Evolutionary conservation across 768 basidiomycete genomes (phyloP).

Genomic region (Cyclocybe cylindracea): DNA sequence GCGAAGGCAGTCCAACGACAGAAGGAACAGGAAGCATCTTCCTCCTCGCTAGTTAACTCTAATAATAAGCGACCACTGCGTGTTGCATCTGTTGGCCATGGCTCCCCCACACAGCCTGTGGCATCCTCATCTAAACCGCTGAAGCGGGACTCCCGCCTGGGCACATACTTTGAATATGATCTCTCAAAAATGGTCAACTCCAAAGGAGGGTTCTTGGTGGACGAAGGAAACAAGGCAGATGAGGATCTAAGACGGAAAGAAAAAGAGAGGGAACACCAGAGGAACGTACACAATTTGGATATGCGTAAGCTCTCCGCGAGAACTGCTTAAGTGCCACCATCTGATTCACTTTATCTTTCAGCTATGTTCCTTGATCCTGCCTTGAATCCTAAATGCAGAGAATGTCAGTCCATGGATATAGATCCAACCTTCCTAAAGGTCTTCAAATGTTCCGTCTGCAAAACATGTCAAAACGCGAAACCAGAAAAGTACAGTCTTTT

Average conservation of each 20-base stretch:
- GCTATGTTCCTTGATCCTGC: slow-evolving; percentile 77
- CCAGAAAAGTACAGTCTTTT: slow-evolving; percentile 93
- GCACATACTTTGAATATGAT: slow-evolving; percentile 97
- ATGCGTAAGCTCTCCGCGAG: slow-evolving; percentile 52
- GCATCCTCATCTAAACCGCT: slow-evolving; percentile 51
- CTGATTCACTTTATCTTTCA: slow-evolving; percentile 28
- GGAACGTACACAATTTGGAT: slow-evolving; percentile 73
- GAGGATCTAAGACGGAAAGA: slow-evolving; percentile 77
- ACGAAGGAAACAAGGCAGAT: slow-evolving; percentile 82
- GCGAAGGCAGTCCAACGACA: slow-evolving; percentile 78
- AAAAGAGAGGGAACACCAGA: slow-evolving; percentile 77
- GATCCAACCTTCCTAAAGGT: slow-evolving; percentile 81
- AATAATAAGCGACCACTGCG: slow-evolving; percentile 76
- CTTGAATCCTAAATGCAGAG: slow-evolving; percentile 80
- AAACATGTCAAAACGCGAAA: slow-evolving; percentile 83
- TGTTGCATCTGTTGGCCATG: slow-evolving; percentile 56
- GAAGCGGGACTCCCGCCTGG: slow-evolving; percentile 76
- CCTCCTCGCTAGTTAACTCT: slow-evolving; percentile 52
- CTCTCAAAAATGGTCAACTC: slow-evolving; percentile 96
- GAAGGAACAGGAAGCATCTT: slow-evolving; percentile 53
- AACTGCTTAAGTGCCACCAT: not conserved
- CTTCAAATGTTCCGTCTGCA: slow-evolving; percentile 86
- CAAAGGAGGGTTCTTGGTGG: slow-evolving; percentile 92
- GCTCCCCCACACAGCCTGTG: slow-evolving; percentile 60
- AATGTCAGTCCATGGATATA: slow-evolving; percentile 88